These are phyloP conservation scores for Collybia sordida DNA, from an alignment of 768 basidiomycete genomes.

Conservation along the genomic window DNA sequence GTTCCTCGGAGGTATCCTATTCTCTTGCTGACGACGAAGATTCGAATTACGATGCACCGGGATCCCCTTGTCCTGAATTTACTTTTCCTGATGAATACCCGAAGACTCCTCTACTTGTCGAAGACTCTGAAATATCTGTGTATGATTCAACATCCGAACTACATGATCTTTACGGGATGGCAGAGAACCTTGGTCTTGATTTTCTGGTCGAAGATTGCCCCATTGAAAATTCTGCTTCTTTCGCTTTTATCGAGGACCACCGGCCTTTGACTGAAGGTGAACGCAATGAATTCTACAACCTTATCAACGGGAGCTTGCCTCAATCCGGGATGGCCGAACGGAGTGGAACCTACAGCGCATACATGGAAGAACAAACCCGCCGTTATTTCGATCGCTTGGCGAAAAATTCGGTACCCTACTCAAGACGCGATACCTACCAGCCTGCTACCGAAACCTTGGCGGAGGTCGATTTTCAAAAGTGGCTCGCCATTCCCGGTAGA, in stretches of 20 bases:
- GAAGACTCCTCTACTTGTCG: constrained; percentile 11
- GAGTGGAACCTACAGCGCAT: constrained; percentile 49
- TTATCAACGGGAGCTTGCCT: constrained; percentile 48
- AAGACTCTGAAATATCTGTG: constrained; percentile 14
- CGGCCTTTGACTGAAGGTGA: constrained; percentile 40
- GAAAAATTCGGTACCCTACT: too few relatives aligned
- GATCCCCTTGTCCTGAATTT: constrained; percentile 24
- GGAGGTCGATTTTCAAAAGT: constrained; percentile 28
- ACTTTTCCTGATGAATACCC: constrained; percentile 20
- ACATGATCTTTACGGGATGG: constrained; percentile 1
- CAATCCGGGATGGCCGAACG: constrained; percentile 49
- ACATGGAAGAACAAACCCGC: constrained; percentile 48
- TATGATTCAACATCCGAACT: constrained; percentile 13
- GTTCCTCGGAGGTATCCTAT: not conserved
- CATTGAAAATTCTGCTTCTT: constrained; percentile 10
- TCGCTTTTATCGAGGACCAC: constrained; percentile 24
- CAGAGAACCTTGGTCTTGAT: not conserved
- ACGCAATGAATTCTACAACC: constrained; percentile 49
- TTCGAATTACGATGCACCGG: not conserved
- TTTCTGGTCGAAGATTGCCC: not conserved
- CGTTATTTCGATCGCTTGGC: constrained; percentile 46
- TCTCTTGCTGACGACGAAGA: not conserved
- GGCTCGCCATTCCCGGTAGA: constrained; percentile 22
- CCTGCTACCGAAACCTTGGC: not conserved
- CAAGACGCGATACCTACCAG: too few relatives aligned